phyloP scores from a whole-genome alignment of 164 flowering plant species.

The Liquidambar formosana region DNA sequence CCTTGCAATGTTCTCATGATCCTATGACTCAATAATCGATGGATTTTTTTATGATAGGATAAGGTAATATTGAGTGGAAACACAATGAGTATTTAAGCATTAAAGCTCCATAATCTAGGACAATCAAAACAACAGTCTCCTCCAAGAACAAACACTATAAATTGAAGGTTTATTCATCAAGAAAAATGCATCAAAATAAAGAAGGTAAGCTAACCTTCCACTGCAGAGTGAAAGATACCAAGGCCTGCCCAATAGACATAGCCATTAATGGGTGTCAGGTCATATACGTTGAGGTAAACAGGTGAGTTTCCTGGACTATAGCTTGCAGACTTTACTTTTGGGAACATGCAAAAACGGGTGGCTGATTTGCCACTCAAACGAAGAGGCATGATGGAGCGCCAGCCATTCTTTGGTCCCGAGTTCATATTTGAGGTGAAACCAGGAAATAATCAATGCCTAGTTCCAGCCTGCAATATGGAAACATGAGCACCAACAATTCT shows the following conservation, averaged over 20 bases:
- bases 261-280: constrained; percentile 43
- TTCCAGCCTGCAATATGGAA: constrained; percentile 16
- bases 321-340: constrained; percentile 31
- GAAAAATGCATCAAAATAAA: background rate
- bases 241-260: constrained; percentile 55
- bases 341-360: constrained; percentile 34
- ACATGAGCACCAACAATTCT: background rate
- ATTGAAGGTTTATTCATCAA: background rate
- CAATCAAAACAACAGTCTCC: no score
- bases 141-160: no score
- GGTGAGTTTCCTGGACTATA: constrained; percentile 35
- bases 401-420: constrained; percentile 28
- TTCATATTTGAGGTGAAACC: constrained; percentile 32
- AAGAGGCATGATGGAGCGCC: constrained; percentile 29
- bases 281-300: constrained; percentile 55
- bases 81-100: no score
- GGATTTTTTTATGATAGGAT: no score
- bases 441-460: constrained; percentile 13
- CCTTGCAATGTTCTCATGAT: no score
- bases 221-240: constrained; percentile 51
- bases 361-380: constrained; percentile 29
- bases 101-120: no score
- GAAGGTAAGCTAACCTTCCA: constrained; percentile 36
- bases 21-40: no score
- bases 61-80: no score